Percentiles rank a stretch among this genome's conserved stretches.
These are phyloP conservation scores for Silybum marianum DNA, from an alignment of 129 eudicot species.

Conservation along the genomic window DNA sequence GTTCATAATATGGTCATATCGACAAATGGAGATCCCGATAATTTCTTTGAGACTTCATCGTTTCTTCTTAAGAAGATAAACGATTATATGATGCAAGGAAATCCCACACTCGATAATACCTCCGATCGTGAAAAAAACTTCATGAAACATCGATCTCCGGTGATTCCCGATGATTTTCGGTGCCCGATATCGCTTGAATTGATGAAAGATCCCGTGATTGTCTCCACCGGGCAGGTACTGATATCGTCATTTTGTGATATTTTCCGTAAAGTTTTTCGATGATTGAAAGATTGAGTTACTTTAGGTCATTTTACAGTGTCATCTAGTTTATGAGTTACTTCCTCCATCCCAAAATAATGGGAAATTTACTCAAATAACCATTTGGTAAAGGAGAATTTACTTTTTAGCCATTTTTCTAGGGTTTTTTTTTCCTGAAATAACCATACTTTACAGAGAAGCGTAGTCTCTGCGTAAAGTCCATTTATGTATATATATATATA, in stretches of 20 bases:
- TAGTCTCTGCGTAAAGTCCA: too few species aligned
- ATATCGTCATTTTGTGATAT: not conserved
- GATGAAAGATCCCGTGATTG: constrained; percentile 99
- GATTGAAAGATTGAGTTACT: not conserved
- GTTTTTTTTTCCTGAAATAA: too few species aligned
- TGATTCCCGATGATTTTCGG: constrained; percentile 94
- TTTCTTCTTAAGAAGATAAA: constrained; percentile 64
- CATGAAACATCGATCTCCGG: constrained; percentile 85
- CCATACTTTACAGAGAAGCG: too few species aligned
- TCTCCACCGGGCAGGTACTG: constrained; percentile 94
- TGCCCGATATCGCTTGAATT: constrained; percentile 97
- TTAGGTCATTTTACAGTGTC: too few species aligned
- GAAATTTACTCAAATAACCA: too few species aligned
- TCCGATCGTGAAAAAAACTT: constrained; percentile 60
- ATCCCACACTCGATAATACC: constrained; percentile 50
- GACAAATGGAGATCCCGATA: constrained; percentile 58
- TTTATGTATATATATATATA: too few species aligned
- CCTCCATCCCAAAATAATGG: too few species aligned
- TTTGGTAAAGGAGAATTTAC: too few species aligned
- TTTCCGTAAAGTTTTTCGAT: not conserved
- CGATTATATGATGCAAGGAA: constrained; percentile 56
- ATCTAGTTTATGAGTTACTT: too few species aligned
- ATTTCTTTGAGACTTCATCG: constrained; percentile 67
- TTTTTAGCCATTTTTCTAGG: too few species aligned
- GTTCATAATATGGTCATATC: constrained; percentile 75